These are phyloP conservation scores for Colletotrichum truncatum DNA, from an alignment of 2,329 filamentous ascomycete species.

Conservation along the genomic window DNA sequence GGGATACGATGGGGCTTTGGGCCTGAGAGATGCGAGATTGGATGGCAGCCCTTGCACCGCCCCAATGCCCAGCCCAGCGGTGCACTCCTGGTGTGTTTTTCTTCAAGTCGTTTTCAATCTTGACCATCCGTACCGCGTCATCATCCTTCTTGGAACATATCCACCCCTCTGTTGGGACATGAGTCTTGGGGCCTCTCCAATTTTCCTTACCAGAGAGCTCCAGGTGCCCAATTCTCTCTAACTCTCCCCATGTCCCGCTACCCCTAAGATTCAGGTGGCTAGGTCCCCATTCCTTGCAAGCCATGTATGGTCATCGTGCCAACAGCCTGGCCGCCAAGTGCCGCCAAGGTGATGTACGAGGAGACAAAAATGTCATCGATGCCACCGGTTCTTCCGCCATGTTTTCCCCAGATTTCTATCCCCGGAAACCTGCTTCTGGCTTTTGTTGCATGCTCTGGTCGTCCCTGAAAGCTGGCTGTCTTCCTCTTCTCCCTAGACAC, in stretches of 20 bases:
- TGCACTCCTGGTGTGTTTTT: slow-evolving; percentile 8
- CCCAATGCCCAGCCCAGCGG: slow-evolving; percentile 28
- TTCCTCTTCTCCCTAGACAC: not conserved
- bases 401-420: slow-evolving; percentile 17
- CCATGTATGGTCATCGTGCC: not conserved
- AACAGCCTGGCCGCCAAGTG: slow-evolving; percentile 17
- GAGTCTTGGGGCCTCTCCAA: not conserved
- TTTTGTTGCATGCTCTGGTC: slow-evolving; percentile 1
- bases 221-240: not conserved
- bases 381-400: not conserved
- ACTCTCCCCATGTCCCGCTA: not conserved
- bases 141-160: slow-evolving; percentile 16
- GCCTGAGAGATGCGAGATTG: slow-evolving; percentile 15
- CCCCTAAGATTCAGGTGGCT: not conserved
- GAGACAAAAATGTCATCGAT: slow-evolving; percentile 17
- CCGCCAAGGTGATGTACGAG: too few relatives aligned
- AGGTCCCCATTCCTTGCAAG: not conserved
- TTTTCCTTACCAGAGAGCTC: not conserved
- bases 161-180: not conserved
- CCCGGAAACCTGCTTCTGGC: slow-evolving; percentile 1
- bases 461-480: not conserved
- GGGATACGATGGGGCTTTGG: not conserved
- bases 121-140: slow-evolving; percentile 13
- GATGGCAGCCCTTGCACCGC: slow-evolving; percentile 23
- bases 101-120: not conserved